Percentiles rank a stretch among this genome's conserved stretches.
Conservation (phyloP, 345 rosid genomes). For the Moricandia arvensis region DNA sequence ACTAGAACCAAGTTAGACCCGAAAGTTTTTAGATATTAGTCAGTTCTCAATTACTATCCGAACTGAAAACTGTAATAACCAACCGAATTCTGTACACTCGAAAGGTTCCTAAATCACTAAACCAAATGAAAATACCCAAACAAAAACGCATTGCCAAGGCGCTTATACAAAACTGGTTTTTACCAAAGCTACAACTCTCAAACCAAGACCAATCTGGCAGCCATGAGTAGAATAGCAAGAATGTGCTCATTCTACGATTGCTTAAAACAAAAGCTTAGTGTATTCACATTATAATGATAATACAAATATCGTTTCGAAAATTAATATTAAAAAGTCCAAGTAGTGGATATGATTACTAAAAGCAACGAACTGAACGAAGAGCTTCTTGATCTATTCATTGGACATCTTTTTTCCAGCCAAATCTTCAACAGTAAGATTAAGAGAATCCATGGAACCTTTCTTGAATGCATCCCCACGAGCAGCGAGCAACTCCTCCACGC, state of each 20-base stretch:
- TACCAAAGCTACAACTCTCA: background rate
- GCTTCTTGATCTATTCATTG: slow-evolving; percentile 21
- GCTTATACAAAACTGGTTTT: background rate
- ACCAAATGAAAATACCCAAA: no score
- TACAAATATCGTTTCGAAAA: background rate
- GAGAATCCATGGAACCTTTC: slow-evolving; percentile 68
- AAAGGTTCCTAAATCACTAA: no score
- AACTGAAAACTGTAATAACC: no score
- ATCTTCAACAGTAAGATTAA: slow-evolving; percentile 79
- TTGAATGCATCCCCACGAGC: slow-evolving; percentile 81
- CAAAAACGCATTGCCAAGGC: no score
- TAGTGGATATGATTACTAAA: background rate
- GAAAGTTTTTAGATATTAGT: no score
- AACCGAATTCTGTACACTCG: no score
- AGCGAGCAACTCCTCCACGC: slow-evolving; percentile 77
- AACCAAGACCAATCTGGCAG: background rate
- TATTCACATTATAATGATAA: background rate
- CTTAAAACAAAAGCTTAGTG: no score
- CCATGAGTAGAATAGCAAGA: background rate
- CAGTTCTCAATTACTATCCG: no score
- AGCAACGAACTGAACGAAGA: slow-evolving; percentile 2
- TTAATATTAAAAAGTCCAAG: background rate
- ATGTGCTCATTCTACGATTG: background rate
- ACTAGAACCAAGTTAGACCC: no score
- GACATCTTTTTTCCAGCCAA: slow-evolving; percentile 62